A percentile compares a stretch with the other conserved stretches of the same genome.
phyloP scores from a whole-genome alignment of 495 filamentous ascomycete species.

The Lasiosphaeria miniovina region DNA sequence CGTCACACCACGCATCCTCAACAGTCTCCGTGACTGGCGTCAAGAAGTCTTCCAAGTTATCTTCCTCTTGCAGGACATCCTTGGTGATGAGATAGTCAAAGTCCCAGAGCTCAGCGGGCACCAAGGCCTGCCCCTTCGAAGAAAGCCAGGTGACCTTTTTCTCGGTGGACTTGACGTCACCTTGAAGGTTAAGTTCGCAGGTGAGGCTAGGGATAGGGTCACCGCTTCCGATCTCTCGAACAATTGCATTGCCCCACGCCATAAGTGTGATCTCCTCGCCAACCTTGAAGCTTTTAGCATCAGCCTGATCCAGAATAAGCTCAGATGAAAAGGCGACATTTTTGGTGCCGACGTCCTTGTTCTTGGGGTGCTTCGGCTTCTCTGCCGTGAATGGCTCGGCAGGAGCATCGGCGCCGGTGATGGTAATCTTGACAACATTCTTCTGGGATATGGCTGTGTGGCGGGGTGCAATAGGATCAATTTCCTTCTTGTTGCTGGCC shows the following conservation, averaged over 20 bases:
- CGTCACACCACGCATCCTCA: constrained; percentile 73
- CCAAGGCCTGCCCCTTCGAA: constrained; percentile 65
- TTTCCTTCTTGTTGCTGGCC: constrained; percentile 94
- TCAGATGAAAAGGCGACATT: constrained; percentile 70
- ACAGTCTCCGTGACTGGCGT: constrained; percentile 73
- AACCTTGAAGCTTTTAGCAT: constrained; percentile 74
- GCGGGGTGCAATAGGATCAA: constrained; percentile 81
- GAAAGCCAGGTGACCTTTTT: constrained; percentile 95
- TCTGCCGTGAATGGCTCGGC: constrained; percentile 63
- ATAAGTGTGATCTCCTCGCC: constrained; percentile 93
- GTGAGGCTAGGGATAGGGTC: constrained; percentile 64
- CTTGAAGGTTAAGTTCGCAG: constrained; percentile 77
- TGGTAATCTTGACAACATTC: constrained; percentile 61
- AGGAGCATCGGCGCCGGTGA: constrained; percentile 63
- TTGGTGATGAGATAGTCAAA: constrained; percentile 93
- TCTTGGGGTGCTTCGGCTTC: constrained; percentile 83
- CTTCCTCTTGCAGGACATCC: constrained; percentile 80
- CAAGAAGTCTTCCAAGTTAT: constrained; percentile 75
- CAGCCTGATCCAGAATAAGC: constrained; percentile 79
- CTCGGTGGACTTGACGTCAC: constrained; percentile 89
- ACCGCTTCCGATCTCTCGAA: constrained; percentile 55
- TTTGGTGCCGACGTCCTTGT: constrained; percentile 77
- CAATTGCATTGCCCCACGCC: constrained; percentile 92
- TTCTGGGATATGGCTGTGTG: constrained; percentile 76
- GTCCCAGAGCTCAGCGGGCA: constrained; percentile 81